Percentiles rank a stretch among this genome's conserved stretches.
These are phyloP conservation scores for Allomyces javanicus DNA, from an alignment of 192 early-diverging fungal species.

Conservation along the genomic window DNA sequence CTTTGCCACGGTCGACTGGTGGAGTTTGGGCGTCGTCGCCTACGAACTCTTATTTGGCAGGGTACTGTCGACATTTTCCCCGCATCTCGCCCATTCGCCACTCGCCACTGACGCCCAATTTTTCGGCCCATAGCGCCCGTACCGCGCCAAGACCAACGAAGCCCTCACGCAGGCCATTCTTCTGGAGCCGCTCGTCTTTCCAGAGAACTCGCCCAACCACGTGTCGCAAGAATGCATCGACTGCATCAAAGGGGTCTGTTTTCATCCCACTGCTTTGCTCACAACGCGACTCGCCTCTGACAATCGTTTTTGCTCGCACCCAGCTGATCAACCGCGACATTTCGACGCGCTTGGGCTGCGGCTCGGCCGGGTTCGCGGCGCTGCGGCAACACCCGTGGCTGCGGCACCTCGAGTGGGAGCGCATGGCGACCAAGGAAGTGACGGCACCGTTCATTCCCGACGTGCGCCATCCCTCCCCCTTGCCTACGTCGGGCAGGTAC, in stretches of 20 bases:
- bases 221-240: constrained; percentile 2
- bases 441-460: constrained; percentile 29
- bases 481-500: too few relatives aligned
- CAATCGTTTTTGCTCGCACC: too few relatives aligned
- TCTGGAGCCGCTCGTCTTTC: constrained; percentile 42
- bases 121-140: constrained; percentile 35
- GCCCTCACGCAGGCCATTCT: constrained; percentile 48
- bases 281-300: too few relatives aligned
- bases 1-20: constrained; percentile 75
- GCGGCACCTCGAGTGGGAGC: constrained; percentile 25
- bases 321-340: too few relatives aligned
- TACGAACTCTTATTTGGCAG: constrained; percentile 71
- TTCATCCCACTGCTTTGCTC: not conserved
- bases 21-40: constrained; percentile 75
- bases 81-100: too few relatives aligned
- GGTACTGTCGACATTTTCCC: constrained; percentile 9
- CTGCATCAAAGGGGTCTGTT: not conserved
- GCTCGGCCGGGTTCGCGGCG: too few relatives aligned
- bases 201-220: constrained; percentile 21
- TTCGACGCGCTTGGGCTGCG: too few relatives aligned
- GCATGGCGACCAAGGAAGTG: constrained; percentile 15
- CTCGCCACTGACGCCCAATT: too few relatives aligned
- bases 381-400: constrained; percentile 24
- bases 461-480: not conserved
- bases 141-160: constrained; percentile 57